A percentile compares a stretch with the other conserved stretches of the same genome.
phyloP scores from a whole-genome alignment of 768 basidiomycete genomes.

The button mushroom (Agaricus bisporus) region DNA sequence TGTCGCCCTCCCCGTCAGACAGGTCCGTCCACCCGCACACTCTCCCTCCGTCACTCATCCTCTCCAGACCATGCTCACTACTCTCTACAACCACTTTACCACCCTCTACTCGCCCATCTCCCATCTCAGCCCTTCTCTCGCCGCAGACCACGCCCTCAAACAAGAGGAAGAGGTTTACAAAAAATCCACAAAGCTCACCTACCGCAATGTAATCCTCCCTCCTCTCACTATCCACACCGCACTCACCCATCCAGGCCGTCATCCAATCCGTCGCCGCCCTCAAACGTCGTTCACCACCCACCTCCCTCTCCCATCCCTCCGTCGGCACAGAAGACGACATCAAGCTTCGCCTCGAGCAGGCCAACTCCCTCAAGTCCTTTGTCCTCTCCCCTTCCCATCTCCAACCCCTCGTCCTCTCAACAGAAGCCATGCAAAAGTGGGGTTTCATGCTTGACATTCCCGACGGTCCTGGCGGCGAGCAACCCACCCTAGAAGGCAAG shows the following conservation, averaged over 20 bases:
- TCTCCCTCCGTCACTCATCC: background rate
- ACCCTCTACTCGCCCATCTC: conserved; percentile 59
- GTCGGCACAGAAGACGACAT: conserved; percentile 74
- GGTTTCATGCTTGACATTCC: conserved; percentile 72
- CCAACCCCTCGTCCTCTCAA: conserved; percentile 52
- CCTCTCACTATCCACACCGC: background rate
- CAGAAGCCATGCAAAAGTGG: conserved; percentile 54
- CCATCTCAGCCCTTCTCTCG: conserved; percentile 49
- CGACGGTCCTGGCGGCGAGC: conserved; percentile 52
- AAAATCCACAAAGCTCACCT: conserved; percentile 70
- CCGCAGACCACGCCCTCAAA: conserved; percentile 70
- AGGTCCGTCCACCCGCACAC: conserved; percentile 34
- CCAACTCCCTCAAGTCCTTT: conserved; percentile 10
- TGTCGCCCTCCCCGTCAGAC: conserved; percentile 68
- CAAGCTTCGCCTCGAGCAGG: conserved; percentile 41
- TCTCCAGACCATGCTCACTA: conserved; percentile 60
- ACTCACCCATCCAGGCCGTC: conserved; percentile 32
- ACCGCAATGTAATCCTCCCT: conserved; percentile 57
- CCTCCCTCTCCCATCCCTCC: conserved; percentile 55
- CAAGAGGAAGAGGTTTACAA: conserved; percentile 81
- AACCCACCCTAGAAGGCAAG: conserved; percentile 58
- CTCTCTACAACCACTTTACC: conserved; percentile 65
- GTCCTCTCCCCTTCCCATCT: conserved; percentile 27
- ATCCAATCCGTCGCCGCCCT: conserved; percentile 45
- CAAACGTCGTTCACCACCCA: conserved; percentile 49